Percentiles rank a stretch among this genome's conserved stretches.
Evolutionary conservation across 306 rosid species (phyloP).

Genomic region (Quercus glauca): DNA sequence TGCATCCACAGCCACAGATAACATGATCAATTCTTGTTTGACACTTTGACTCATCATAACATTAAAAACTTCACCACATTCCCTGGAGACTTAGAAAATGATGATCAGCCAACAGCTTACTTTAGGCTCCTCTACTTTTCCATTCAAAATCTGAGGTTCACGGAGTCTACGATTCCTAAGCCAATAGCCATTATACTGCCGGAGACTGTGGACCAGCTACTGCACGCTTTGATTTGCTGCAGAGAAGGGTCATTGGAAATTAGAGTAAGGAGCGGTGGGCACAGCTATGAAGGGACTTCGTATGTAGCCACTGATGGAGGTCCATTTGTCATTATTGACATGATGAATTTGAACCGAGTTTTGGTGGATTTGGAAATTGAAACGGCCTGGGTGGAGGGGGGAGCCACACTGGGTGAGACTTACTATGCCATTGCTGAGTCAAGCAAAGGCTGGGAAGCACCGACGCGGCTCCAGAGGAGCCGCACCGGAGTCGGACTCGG

Average conservation of each 20-base stretch:
- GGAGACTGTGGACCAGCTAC: slow-evolving; percentile 48
- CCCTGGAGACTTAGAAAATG: slow-evolving; percentile 12
- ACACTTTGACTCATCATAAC: slow-evolving; percentile 36
- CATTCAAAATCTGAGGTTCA: slow-evolving; percentile 64
- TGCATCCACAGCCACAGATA: background rate
- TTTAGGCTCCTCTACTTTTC: slow-evolving; percentile 59
- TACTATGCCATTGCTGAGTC: slow-evolving; percentile 61
- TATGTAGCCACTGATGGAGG: slow-evolving; percentile 42
- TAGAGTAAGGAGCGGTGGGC: slow-evolving; percentile 70
- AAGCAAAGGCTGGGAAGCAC: no score
- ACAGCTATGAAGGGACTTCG: slow-evolving; percentile 83
- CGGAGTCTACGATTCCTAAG: slow-evolving; percentile 41
- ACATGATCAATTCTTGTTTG: slow-evolving; percentile 46
- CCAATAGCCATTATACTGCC: slow-evolving; percentile 66
- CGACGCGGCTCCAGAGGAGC: no score
- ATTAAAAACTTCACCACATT: slow-evolving; percentile 56
- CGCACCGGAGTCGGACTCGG: no score
- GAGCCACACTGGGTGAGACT: slow-evolving; percentile 80
- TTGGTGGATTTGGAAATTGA: slow-evolving; percentile 48
- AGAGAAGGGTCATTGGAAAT: slow-evolving; percentile 36
- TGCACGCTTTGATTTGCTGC: slow-evolving; percentile 40
- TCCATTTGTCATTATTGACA: slow-evolving; percentile 60
- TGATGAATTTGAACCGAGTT: slow-evolving; percentile 64
- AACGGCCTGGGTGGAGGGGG: slow-evolving; percentile 81
- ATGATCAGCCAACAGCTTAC: slow-evolving; percentile 36